These are phyloP conservation scores for Trypethelium eluteriae DNA, from an alignment of 495 filamentous ascomycete species.

Conservation along the genomic window DNA sequence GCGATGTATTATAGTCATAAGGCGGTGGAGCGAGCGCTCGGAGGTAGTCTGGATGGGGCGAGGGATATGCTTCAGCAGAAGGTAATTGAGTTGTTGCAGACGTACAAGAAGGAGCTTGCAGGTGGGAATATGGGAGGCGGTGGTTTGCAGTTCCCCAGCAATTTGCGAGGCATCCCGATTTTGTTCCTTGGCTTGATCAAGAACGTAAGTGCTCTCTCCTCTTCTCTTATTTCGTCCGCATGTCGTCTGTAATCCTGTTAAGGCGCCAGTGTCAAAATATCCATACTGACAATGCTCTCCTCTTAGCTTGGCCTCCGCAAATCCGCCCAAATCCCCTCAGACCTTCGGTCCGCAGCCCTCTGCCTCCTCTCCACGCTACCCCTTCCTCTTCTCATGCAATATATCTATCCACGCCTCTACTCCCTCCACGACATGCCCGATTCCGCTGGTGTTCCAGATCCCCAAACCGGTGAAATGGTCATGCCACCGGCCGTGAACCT, in stretches of 20 bases:
- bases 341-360: slow-evolving; percentile 88
- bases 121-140: slow-evolving; percentile 90
- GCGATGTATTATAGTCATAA: slow-evolving; percentile 95
- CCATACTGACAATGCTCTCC: slow-evolving; percentile 28
- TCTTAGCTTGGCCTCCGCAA: slow-evolving; percentile 79
- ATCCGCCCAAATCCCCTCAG: slow-evolving; percentile 90
- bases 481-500: slow-evolving; percentile 81
- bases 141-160: slow-evolving; percentile 87
- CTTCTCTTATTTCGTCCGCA: too few species aligned
- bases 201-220: slow-evolving; percentile 51
- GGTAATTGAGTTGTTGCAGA: slow-evolving; percentile 84
- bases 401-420: slow-evolving; percentile 91
- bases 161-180: slow-evolving; percentile 77
- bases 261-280: not conserved
- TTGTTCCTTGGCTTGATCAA: slow-evolving; percentile 93
- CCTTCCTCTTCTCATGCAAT: slow-evolving; percentile 85
- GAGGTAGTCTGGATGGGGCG: slow-evolving; percentile 80
- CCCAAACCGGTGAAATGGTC: slow-evolving; percentile 74
- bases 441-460: slow-evolving; percentile 75
- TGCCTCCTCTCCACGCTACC: slow-evolving; percentile 89
- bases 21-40: slow-evolving; percentile 82
- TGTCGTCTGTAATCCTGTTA: too few species aligned
- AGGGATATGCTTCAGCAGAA: slow-evolving; percentile 85
- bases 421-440: slow-evolving; percentile 98
- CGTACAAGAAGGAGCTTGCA: slow-evolving; percentile 93